Evolutionary conservation across 2,329 filamentous ascomycete genomes (phyloP).

Genomic region (Monosporascus cannonballus): DNA sequence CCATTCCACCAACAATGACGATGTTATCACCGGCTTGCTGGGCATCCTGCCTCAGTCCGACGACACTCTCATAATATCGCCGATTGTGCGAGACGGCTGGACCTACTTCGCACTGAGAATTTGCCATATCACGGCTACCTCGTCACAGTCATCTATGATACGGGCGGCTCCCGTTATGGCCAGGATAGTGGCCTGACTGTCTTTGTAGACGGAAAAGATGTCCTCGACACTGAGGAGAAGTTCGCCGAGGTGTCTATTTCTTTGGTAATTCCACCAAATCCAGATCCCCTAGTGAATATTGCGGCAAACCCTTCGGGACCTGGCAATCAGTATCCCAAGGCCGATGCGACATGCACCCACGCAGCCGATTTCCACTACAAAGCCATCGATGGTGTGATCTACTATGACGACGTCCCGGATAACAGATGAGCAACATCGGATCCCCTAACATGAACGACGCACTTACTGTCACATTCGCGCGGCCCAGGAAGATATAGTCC

Average conservation of each 20-base stretch:
- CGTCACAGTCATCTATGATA: slow-evolving; percentile 34
- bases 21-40: slow-evolving; percentile 36
- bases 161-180: slow-evolving; percentile 30
- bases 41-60: slow-evolving; percentile 33
- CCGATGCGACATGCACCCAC: slow-evolving; percentile 30
- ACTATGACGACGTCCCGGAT: slow-evolving; percentile 31
- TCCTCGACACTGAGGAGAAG: slow-evolving; percentile 18
- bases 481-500: slow-evolving; percentile 26
- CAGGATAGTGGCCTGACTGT: slow-evolving; percentile 29
- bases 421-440: slow-evolving; percentile 33
- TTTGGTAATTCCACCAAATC: slow-evolving; percentile 8
- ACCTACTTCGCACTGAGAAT: slow-evolving; percentile 36
- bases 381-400: slow-evolving; percentile 36
- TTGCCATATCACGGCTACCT: slow-evolving; percentile 36
- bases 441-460: slow-evolving; percentile 28
- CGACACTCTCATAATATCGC: slow-evolving; percentile 31
- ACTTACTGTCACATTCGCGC: slow-evolving; percentile 26
- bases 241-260: slow-evolving; percentile 10
- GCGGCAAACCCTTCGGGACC: slow-evolving; percentile 32
- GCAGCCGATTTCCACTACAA: slow-evolving; percentile 27
- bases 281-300: slow-evolving; percentile 30
- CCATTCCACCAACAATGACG: slow-evolving; percentile 39
- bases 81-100: slow-evolving; percentile 31
- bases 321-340: slow-evolving; percentile 25
- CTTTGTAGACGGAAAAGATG: slow-evolving; percentile 28